Percentiles rank a stretch among this genome's conserved stretches.
Evolutionary conservation across 2,329 filamentous ascomycete species (phyloP).

Genomic region (Trichoderma koningiopsis): DNA sequence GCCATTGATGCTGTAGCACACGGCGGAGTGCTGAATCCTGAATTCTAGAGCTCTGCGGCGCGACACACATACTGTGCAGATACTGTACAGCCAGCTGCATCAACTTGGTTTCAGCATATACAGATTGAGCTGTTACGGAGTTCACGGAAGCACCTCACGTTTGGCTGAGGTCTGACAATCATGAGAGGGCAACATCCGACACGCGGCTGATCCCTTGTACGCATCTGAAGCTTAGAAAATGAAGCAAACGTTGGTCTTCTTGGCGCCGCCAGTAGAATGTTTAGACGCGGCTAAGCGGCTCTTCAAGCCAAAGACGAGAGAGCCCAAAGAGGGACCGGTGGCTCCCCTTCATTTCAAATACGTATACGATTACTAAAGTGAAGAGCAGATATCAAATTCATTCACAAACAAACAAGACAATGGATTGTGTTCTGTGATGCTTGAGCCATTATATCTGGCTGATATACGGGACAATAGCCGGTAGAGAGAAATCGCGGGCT

Average conservation of each 20-base stretch:
- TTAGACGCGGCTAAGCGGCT: conserved; percentile 14
- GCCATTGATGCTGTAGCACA: not conserved
- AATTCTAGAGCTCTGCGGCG: not conserved
- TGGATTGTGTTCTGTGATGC: not conserved
- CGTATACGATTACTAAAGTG: not conserved
- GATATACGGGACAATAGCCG: not conserved
- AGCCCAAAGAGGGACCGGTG: not conserved
- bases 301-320: not conserved
- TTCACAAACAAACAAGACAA: not conserved
- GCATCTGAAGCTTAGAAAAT: conserved; percentile 6
- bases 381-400: not conserved
- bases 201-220: conserved; percentile 8
- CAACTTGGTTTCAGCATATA: conserved; percentile 11
- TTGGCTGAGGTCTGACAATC: not conserved
- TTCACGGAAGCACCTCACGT: not conserved
- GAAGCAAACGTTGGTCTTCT: conserved; percentile 1
- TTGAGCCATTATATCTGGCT: not conserved
- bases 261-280: conserved; percentile 11
- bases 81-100: not conserved
- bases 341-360: conserved; percentile 16
- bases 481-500: not conserved
- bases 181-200: not conserved
- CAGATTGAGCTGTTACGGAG: not conserved
- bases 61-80: not conserved
- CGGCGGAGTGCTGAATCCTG: not conserved